Percentiles rank a stretch among this genome's conserved stretches.
Evolutionary conservation across 805 yeast species (phyloP).

Genomic region (Wickerhamomyces bovis): DNA sequence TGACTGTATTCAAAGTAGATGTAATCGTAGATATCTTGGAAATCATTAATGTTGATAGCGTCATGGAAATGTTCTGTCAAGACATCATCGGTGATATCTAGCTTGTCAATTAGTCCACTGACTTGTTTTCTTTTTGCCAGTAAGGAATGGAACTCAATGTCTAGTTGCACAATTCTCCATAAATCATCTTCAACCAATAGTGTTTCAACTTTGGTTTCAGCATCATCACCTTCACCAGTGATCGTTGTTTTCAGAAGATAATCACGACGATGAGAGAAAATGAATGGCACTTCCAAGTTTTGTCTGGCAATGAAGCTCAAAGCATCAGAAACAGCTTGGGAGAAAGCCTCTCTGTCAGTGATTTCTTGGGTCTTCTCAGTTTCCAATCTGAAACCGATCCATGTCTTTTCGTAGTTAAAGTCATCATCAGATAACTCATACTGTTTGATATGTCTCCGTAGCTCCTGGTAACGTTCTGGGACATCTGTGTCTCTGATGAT

Average conservation of each 20-base stretch:
- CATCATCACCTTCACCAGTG: slow-evolving; percentile 36
- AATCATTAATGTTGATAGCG: slow-evolving; percentile 64
- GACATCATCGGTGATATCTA: slow-evolving; percentile 41
- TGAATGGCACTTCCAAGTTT: slow-evolving; percentile 85
- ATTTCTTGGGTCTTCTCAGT: slow-evolving; percentile 44
- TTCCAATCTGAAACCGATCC: slow-evolving; percentile 68
- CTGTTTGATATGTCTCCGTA: slow-evolving; percentile 57
- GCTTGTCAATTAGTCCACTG: slow-evolving; percentile 45
- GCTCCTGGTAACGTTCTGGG: slow-evolving; percentile 87
- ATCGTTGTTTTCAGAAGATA: slow-evolving; percentile 59
- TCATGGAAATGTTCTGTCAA: slow-evolving; percentile 48
- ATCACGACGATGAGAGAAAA: slow-evolving; percentile 94
- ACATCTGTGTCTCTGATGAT: slow-evolving; percentile 77
- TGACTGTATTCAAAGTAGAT: slow-evolving; percentile 60
- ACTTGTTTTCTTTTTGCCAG: slow-evolving; percentile 66
- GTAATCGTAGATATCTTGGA: slow-evolving; percentile 84
- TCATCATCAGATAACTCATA: slow-evolving; percentile 68
- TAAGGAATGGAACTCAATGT: slow-evolving; percentile 82
- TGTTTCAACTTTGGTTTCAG: slow-evolving; percentile 33
- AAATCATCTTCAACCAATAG: slow-evolving; percentile 74
- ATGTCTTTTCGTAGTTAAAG: slow-evolving; percentile 63
- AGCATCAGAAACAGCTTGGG: slow-evolving; percentile 62
- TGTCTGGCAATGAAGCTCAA: slow-evolving; percentile 71
- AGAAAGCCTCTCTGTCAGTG: slow-evolving; percentile 38
- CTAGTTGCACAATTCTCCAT: slow-evolving; percentile 86